phyloP scores from a whole-genome alignment of 1,139 yeast species.

The Pichia sp. region DNA sequence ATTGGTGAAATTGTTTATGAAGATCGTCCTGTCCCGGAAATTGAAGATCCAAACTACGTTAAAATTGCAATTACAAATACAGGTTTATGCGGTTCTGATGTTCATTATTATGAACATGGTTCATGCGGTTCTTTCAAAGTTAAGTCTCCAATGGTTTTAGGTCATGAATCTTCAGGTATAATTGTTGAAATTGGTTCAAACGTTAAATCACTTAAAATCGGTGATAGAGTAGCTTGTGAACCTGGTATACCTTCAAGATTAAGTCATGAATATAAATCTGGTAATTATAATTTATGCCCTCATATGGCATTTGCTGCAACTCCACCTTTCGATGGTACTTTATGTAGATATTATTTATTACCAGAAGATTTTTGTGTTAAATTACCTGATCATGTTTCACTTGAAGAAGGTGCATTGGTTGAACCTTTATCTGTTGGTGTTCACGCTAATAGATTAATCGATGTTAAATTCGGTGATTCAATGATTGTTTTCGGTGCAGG shows the following conservation, averaged over 20 bases:
- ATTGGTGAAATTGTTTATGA: slow-evolving; percentile 59
- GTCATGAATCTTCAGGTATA: slow-evolving; percentile 47
- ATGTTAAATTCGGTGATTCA: slow-evolving; percentile 60
- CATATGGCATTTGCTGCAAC: slow-evolving; percentile 85
- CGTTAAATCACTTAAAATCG: slow-evolving; percentile 56
- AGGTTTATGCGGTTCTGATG: slow-evolving; percentile 86
- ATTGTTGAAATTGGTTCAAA: slow-evolving; percentile 58
- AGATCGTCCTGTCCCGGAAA: slow-evolving; percentile 56
- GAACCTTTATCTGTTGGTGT: slow-evolving; percentile 88
- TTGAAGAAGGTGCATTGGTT: slow-evolving; percentile 82
- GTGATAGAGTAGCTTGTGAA: slow-evolving; percentile 80
- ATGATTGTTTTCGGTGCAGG: slow-evolving; percentile 89
- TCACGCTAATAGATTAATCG: slow-evolving; percentile 70
- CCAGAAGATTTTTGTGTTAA: slow-evolving; percentile 84
- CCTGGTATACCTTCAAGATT: slow-evolving; percentile 74
- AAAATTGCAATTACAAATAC: slow-evolving; percentile 68
- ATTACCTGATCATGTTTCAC: slow-evolving; percentile 66
- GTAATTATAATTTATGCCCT: slow-evolving; percentile 74
- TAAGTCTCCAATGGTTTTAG: slow-evolving; percentile 33
- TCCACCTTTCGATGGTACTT: slow-evolving; percentile 73
- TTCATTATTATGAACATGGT: slow-evolving; percentile 77
- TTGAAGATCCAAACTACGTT: slow-evolving; percentile 60
- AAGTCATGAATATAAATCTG: slow-evolving; percentile 67
- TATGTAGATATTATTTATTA: slow-evolving; percentile 60
- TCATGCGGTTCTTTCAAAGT: slow-evolving; percentile 66